These are phyloP conservation scores for Kazachstania taianensis DNA, from an alignment of 805 yeast genomes.

Conservation along the genomic window DNA sequence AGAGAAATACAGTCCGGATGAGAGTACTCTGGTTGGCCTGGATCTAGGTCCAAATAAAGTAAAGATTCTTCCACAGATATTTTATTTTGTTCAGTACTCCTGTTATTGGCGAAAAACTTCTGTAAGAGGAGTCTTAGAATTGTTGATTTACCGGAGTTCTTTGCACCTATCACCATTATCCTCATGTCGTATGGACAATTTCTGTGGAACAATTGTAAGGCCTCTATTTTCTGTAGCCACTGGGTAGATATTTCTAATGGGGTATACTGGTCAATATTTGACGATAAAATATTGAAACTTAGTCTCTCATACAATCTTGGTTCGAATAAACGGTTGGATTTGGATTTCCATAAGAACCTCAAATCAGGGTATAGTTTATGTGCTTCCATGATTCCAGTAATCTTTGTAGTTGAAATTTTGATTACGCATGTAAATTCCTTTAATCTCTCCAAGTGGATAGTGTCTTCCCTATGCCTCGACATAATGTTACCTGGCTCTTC, in stretches of 20 bases:
- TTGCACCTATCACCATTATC: conserved; percentile 36
- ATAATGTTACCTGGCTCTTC: conserved; percentile 13
- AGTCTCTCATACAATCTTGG: conserved; percentile 3
- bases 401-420: conserved; percentile 10
- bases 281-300: conserved; percentile 11
- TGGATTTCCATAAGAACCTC: conserved; percentile 17
- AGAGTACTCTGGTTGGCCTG: conserved; percentile 79
- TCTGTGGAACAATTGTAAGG: conserved; percentile 15
- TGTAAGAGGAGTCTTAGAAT: conserved; percentile 47
- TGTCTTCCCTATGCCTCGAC: conserved; percentile 6
- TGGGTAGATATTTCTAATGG: conserved; percentile 13
- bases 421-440: conserved; percentile 19
- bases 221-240: conserved; percentile 19
- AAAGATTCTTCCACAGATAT: conserved; percentile 21
- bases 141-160: conserved; percentile 78
- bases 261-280: conserved; percentile 6
- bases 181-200: conserved; percentile 21
- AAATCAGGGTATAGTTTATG: conserved; percentile 14
- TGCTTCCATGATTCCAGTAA: conserved; percentile 10
- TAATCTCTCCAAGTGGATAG: conserved; percentile 5
- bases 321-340: not conserved
- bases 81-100: conserved; percentile 6
- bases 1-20: conserved; percentile 63
- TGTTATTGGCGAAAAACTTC: conserved; percentile 26
- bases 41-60: conserved; percentile 66